Percentiles rank a stretch among this genome's conserved stretches.
Evolutionary conservation across 352 stramenopile species (phyloP).

Genomic region (Globisporangium camurandrum): DNA sequence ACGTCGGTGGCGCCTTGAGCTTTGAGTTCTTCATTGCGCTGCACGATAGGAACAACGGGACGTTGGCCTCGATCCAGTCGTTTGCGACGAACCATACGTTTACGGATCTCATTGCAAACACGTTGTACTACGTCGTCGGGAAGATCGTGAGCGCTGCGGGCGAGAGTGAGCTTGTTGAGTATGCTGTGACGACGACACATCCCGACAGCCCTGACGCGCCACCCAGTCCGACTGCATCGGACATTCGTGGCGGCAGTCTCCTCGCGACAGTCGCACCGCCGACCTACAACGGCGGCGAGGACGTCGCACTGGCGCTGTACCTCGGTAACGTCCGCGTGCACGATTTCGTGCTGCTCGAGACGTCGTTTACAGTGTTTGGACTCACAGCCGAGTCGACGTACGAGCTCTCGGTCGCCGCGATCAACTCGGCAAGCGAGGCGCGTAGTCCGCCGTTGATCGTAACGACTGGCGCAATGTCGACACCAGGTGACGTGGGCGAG

Average conservation of each 20-base stretch:
- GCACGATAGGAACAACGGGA: background rate
- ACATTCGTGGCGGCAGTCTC: conserved; percentile 22
- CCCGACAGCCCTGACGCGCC: conserved; percentile 18
- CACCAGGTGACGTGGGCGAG: conserved; percentile 21
- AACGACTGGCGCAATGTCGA: conserved; percentile 25
- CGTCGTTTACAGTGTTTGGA: conserved; percentile 20
- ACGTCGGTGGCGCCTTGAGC: conserved; percentile 35
- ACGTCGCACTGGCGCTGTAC: conserved; percentile 24
- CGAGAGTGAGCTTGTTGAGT: conserved; percentile 10
- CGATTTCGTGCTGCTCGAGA: conserved; percentile 15
- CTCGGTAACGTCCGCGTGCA: conserved; percentile 13
- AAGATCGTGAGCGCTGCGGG: conserved; percentile 16
- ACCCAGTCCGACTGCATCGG: conserved; percentile 7
- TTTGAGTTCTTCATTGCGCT: conserved; percentile 16
- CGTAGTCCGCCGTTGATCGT: conserved; percentile 16
- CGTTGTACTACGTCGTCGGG: conserved; percentile 17
- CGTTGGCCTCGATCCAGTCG: background rate
- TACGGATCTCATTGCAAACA: conserved; percentile 14
- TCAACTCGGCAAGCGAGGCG: conserved; percentile 27
- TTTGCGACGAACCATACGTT: conserved; percentile 11
- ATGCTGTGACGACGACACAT: conserved; percentile 10
- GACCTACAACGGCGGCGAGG: conserved; percentile 34
- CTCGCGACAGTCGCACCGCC: conserved; percentile 12
- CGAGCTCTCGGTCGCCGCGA: conserved; percentile 23
- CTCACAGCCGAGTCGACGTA: conserved; percentile 32